Conservation (phyloP, 257 asterid species). For the Leonotis leonurus region DNA sequence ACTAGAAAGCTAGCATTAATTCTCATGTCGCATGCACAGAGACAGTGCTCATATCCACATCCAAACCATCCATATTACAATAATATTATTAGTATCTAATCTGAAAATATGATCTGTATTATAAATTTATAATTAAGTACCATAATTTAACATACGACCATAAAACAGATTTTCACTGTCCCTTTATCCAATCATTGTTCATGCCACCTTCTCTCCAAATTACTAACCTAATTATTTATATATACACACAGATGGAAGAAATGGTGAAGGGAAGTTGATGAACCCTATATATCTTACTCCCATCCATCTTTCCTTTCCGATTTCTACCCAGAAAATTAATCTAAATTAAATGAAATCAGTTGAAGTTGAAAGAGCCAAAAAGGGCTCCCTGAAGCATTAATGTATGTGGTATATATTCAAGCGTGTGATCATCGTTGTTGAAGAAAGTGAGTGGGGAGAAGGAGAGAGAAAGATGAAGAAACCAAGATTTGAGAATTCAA, state of each 20-base stretch:
- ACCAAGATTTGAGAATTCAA: not conserved
- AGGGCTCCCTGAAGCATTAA: slow-evolving; percentile 60
- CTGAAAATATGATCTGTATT: slow-evolving; percentile 7
- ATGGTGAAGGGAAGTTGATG: slow-evolving; percentile 5
- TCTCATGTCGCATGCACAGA: no score
- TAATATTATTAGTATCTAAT: not conserved
- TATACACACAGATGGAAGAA: not conserved
- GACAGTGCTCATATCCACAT: no score
- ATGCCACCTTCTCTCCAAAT: slow-evolving; percentile 26
- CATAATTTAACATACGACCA: slow-evolving; percentile 18
- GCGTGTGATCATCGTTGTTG: slow-evolving; percentile 51
- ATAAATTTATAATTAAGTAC: no score
- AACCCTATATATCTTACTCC: slow-evolving; percentile 7
- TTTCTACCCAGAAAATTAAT: not conserved
- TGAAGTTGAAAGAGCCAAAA: slow-evolving; percentile 31
- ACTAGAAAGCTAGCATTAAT: not conserved
- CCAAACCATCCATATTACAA: not conserved
- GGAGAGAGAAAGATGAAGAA: no score
- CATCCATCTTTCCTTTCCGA: not conserved
- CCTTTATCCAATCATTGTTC: slow-evolving; percentile 39
- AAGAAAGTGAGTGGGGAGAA: no score
- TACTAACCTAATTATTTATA: no score
- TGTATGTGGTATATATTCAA: slow-evolving; percentile 63
- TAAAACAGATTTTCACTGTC: slow-evolving; percentile 14
- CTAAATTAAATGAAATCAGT: no score